Base-by-base conservation (phyloP, 169 alveolate genomes). In the Eimeria tenella region DNA sequence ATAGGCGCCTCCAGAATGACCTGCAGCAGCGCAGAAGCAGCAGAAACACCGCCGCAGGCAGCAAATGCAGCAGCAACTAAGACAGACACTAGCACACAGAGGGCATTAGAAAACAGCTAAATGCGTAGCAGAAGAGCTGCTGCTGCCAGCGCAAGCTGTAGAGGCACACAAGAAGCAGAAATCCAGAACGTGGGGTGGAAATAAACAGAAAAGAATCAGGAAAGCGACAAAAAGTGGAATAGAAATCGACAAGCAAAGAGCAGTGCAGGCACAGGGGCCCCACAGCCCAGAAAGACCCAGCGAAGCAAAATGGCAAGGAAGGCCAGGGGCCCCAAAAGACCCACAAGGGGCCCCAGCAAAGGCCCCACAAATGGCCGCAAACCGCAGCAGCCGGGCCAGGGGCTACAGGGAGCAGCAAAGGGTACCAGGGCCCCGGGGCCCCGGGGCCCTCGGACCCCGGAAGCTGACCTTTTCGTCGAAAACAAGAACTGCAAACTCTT, bases 1-100 rank as follows among this genome's bases (percentile, higher is more conserved):
- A 83, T 70, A 50, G 62, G 89, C 9, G 53, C 84, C 42, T 91
- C 91, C 42, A 91, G 63, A 55, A 91, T 79, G 70, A 79, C 83
- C 94, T 89, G 94, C 6, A 53, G 62, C 13, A 9, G 21, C 19
- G 21, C 11, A 58, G 68, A 0, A 17, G 19, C 68, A 58, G 68
- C 11, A 11, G 68, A 58, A 0, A 17, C 68, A 10, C 3, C 68
- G 68, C 21, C 68, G 68, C 11, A 58, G 68, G 68, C 68, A 10
- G 19, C 68, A 58, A 10, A 58, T 58, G 68, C 19, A 58, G 42
- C 68, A 58, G 3, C 11, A 17, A 58, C 68, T 11, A 23, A 4
- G 13, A 21, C 49, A 68, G 31, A 68, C 79, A n/a, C 15, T 10
- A 68, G 79, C 49, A 68, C 50, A 17, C 79, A 68, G 4, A 68